A percentile compares a stretch with the other conserved stretches of the same genome.
Evolutionary conservation across 371 early-diverging fungal species (phyloP).

Genomic region (Coemansia sp.): DNA sequence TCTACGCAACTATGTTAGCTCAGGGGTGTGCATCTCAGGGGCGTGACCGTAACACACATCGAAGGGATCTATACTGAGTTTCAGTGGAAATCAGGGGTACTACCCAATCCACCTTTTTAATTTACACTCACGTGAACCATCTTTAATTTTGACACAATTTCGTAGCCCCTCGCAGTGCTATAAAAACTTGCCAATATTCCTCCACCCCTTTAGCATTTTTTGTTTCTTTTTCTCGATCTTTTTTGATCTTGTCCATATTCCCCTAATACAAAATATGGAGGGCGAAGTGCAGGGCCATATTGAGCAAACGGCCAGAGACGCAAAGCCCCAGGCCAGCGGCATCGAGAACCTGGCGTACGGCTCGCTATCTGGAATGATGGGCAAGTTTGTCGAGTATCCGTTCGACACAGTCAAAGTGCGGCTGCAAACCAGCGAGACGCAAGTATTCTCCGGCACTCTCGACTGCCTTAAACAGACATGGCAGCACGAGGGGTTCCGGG

Average conservation of each 20-base stretch:
- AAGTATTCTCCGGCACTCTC: conserved; percentile 75
- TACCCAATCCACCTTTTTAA: conserved; percentile 1
- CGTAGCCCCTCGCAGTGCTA: background rate
- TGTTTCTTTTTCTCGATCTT: background rate
- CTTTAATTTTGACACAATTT: background rate
- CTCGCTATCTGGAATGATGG: conserved; percentile 84
- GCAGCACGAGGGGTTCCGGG: conserved; percentile 71
- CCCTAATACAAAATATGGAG: background rate
- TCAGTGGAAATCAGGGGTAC: no score
- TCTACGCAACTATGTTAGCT: conserved; percentile 18
- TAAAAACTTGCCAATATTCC: background rate
- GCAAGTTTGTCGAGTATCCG: conserved; percentile 93
- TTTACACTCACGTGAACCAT: background rate
- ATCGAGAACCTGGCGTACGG: conserved; percentile 41
- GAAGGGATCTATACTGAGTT: background rate
- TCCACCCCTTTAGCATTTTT: background rate
- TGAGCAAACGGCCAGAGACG: background rate
- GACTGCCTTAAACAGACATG: conserved; percentile 78
- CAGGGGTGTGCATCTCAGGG: background rate
- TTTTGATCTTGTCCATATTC: background rate
- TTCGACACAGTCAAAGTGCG: conserved; percentile 97
- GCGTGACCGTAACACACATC: background rate
- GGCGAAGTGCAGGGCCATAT: background rate
- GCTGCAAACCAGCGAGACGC: conserved; percentile 75
- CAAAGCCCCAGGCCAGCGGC: conserved; percentile 24